phyloP scores from a whole-genome alignment of 78 protist species.

The Isochrysis galbana region DNA sequence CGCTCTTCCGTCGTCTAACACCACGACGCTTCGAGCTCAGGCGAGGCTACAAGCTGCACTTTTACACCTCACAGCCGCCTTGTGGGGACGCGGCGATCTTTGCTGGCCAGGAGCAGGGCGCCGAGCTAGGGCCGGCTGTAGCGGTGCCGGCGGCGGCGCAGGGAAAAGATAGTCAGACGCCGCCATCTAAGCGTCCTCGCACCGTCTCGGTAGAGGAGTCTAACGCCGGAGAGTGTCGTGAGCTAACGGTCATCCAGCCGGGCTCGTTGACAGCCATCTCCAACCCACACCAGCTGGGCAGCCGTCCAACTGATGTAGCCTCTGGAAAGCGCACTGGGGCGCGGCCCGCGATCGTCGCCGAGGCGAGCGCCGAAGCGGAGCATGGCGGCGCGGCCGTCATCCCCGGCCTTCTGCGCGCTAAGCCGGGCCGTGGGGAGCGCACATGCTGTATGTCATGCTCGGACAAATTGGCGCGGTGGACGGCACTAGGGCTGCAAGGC shows the following conservation, averaged over 20 bases:
- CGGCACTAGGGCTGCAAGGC: slow-evolving; percentile 68
- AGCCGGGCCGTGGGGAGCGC: slow-evolving; percentile 74
- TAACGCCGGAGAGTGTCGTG: background rate
- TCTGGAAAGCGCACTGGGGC: too few species aligned
- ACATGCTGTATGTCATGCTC: slow-evolving; percentile 66
- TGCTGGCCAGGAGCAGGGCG: background rate
- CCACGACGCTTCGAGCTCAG: background rate
- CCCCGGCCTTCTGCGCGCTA: slow-evolving; percentile 50
- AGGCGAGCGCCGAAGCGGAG: too few species aligned
- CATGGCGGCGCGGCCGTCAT: too few species aligned
- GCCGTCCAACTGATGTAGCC: too few species aligned
- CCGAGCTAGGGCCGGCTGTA: background rate
- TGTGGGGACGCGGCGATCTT: background rate
- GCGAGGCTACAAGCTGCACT: background rate
- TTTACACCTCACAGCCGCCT: background rate
- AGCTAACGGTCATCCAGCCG: background rate
- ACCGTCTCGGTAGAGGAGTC: background rate
- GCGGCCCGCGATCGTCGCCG: too few species aligned
- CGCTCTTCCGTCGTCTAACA: background rate
- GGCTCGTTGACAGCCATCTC: background rate
- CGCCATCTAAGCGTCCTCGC: background rate
- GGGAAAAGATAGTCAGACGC: background rate
- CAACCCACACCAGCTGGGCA: too few species aligned
- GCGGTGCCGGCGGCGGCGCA: background rate
- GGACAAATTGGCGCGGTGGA: slow-evolving; percentile 73